A percentile compares a stretch with the other conserved stretches of the same genome.
Evolutionary conservation across 1,139 yeast species (phyloP).

Genomic region (Pichia sp.): DNA sequence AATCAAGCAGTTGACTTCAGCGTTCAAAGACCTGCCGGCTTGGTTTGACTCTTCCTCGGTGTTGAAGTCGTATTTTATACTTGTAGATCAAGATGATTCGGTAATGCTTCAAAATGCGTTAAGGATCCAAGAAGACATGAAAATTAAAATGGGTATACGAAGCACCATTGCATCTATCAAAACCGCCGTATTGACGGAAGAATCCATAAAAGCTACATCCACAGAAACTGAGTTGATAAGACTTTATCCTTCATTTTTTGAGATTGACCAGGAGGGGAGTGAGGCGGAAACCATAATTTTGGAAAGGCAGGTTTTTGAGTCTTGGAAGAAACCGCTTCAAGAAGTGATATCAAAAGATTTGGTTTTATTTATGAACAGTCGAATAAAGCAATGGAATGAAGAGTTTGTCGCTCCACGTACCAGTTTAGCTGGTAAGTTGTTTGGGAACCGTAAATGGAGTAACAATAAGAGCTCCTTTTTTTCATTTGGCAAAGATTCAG

Average conservation of each 20-base stretch:
- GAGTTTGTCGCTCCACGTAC: conserved; percentile 56
- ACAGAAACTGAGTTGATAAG: conserved; percentile 3
- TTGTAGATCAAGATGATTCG: conserved; percentile 29
- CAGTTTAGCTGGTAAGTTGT: conserved; percentile 66
- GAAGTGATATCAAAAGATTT: conserved; percentile 51
- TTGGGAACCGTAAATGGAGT: conserved; percentile 48
- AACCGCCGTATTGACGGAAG: background rate
- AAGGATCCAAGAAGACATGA: conserved; percentile 29
- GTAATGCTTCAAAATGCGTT: conserved; percentile 25
- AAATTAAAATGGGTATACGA: conserved; percentile 14
- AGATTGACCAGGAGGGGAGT: conserved; percentile 15
- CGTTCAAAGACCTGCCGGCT: conserved; percentile 44
- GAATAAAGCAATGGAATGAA: conserved; percentile 74
- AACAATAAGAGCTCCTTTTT: conserved; percentile 24
- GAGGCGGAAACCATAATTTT: background rate
- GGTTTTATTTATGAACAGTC: conserved; percentile 72
- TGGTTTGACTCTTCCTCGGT: conserved; percentile 54
- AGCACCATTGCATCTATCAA: conserved; percentile 17
- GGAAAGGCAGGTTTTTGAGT: conserved; percentile 28
- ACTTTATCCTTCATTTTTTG: conserved; percentile 27
- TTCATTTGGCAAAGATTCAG: conserved; percentile 19
- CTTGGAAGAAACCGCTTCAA: conserved; percentile 36
- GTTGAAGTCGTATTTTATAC: conserved; percentile 35
- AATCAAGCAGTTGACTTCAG: conserved; percentile 29
- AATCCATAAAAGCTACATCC: no score